Percentiles rank a stretch among this genome's conserved stretches.
These are phyloP conservation scores for Hyphopichia fennica DNA, from an alignment of 1,139 yeast genomes.

Conservation along the genomic window DNA sequence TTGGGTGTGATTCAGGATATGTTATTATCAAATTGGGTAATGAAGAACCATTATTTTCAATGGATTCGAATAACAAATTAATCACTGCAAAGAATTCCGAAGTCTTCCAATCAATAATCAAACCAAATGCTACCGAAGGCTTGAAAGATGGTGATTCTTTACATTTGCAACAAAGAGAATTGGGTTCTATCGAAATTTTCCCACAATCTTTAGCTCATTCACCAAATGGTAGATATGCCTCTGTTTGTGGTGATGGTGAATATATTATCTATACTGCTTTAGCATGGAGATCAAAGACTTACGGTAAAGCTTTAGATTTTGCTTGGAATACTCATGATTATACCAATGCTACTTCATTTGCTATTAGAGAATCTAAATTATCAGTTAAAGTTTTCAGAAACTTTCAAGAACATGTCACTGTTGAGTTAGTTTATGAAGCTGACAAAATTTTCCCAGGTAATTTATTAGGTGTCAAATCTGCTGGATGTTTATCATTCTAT, in stretches of 20 bases:
- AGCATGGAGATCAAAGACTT: slow-evolving; percentile 96
- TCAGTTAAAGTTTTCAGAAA: slow-evolving; percentile 74
- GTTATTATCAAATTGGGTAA: slow-evolving; percentile 85
- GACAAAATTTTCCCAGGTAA: slow-evolving; percentile 87
- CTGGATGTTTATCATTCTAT: slow-evolving; percentile 80
- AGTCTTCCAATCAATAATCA: slow-evolving; percentile 79
- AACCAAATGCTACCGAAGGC: slow-evolving; percentile 61
- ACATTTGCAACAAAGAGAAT: slow-evolving; percentile 77
- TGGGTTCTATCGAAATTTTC: slow-evolving; percentile 89
- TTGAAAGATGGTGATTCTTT: slow-evolving; percentile 80
- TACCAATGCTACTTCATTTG: slow-evolving; percentile 70
- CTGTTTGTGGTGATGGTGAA: slow-evolving; percentile 98
- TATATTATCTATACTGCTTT: slow-evolving; percentile 93
- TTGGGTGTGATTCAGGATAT: slow-evolving; percentile 95
- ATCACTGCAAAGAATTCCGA: slow-evolving; percentile 92
- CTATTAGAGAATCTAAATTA: slow-evolving; percentile 70
- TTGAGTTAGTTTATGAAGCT: slow-evolving; percentile 71
- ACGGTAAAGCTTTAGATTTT: slow-evolving; percentile 87
- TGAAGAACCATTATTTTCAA: slow-evolving; percentile 89
- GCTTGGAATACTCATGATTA: slow-evolving; percentile 87
- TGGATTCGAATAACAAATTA: slow-evolving; percentile 90
- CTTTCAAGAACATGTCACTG: slow-evolving; percentile 72
- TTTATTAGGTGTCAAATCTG: slow-evolving; percentile 76
- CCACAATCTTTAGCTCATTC: slow-evolving; percentile 88
- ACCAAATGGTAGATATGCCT: slow-evolving; percentile 95